phyloP scores from a whole-genome alignment of 768 basidiomycete species.

The Leucosporidium scottii region DNA sequence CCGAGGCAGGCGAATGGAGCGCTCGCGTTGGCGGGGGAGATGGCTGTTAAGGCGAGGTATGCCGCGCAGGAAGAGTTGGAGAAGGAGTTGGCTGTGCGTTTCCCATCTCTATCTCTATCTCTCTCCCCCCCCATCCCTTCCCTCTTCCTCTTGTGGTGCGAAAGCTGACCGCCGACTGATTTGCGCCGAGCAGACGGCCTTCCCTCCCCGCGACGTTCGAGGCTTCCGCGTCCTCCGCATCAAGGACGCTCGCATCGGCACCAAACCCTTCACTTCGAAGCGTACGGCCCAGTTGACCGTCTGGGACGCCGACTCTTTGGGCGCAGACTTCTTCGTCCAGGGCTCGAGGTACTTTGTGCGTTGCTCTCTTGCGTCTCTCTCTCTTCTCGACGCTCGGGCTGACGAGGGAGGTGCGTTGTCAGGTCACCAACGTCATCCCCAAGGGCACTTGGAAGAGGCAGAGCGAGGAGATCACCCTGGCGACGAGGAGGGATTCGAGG shows the following conservation, averaged over 20 bases:
- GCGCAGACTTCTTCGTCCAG: constrained; percentile 50
- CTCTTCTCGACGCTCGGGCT: no score
- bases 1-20: neutral
- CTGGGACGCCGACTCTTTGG: constrained; percentile 64
- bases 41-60: constrained; percentile 51
- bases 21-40: constrained; percentile 49
- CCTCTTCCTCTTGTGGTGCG: no score
- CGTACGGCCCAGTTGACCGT: constrained; percentile 71
- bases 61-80: constrained; percentile 57
- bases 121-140: no score
- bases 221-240: constrained; percentile 67
- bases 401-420: no score
- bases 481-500: constrained; percentile 58
- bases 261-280: constrained; percentile 45
- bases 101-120: no score
- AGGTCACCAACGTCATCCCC: constrained; percentile 66
- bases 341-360: constrained; percentile 65
- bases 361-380: neutral
- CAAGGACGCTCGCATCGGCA: constrained; percentile 50
- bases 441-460: constrained; percentile 66
- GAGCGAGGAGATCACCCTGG: constrained; percentile 64
- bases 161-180: neutral
- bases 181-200: constrained; percentile 48
- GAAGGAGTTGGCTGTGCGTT: constrained; percentile 60
- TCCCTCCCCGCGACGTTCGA: constrained; percentile 67